phyloP scores from a whole-genome alignment of 2,329 filamentous ascomycete species.

The Decorospora gaudefroyi region DNA sequence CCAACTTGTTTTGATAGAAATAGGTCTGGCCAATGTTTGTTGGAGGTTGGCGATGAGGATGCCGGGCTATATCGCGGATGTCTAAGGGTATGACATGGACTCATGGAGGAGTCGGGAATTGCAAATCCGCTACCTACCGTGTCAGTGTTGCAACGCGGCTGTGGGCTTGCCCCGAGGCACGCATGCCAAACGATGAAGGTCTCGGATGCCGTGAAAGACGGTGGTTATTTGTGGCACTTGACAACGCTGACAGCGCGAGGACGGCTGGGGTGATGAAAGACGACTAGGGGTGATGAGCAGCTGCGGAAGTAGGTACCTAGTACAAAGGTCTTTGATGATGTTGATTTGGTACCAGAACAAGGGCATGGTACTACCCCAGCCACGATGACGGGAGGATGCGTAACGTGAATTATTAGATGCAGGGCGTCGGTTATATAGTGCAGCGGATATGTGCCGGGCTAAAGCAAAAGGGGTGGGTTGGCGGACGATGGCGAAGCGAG shows the following conservation, averaged over 20 bases:
- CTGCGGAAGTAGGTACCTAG: neutral
- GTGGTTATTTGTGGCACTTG: too few species aligned
- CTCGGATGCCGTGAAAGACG: too few species aligned
- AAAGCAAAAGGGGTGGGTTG: conserved; percentile 1
- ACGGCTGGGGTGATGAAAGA: too few species aligned
- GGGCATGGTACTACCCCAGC: conserved; percentile 36
- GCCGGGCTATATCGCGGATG: neutral
- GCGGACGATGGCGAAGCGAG: conserved; percentile 2
- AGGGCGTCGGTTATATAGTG: too few species aligned
- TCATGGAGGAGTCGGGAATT: neutral
- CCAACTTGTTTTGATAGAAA: too few species aligned
- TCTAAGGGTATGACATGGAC: conserved; percentile 3
- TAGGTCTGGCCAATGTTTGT: too few species aligned
- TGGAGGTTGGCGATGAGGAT: neutral
- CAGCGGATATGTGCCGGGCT: conserved; percentile 11
- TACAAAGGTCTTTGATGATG: conserved; percentile 10
- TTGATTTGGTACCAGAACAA: conserved; percentile 12
- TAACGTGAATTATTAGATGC: conserved; percentile 21
- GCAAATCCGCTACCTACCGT: neutral
- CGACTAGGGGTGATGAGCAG: neutral
- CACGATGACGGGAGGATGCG: conserved; percentile 29
- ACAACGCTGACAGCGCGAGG: too few species aligned
- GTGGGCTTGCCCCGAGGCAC: conserved; percentile 19
- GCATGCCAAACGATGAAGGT: conserved; percentile 40
- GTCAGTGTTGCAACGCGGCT: neutral